phyloP scores from a whole-genome alignment of 2,329 filamentous ascomycete species.

The Aspergillus pseudonomiae region DNA sequence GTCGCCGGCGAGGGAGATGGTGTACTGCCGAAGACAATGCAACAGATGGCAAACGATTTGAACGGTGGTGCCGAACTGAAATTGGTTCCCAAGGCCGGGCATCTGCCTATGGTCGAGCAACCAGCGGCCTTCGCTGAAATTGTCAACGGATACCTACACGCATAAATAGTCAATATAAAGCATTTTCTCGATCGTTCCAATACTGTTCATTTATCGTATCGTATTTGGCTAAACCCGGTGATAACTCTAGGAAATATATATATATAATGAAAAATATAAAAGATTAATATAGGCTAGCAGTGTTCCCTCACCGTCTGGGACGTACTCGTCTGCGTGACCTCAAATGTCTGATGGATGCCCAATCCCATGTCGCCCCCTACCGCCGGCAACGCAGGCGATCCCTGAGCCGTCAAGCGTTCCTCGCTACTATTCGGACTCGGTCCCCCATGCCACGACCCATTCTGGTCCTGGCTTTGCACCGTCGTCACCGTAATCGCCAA shows the following conservation, averaged over 20 bases:
- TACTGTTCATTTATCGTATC: neutral
- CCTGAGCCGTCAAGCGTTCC: constrained; percentile 29
- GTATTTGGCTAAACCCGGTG: neutral
- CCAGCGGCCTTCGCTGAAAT: constrained; percentile 68
- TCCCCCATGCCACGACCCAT: constrained; percentile 21
- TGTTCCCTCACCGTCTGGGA: constrained; percentile 5
- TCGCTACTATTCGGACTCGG: constrained; percentile 31
- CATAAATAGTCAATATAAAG: constrained; percentile 5
- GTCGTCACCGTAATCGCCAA: constrained; percentile 34
- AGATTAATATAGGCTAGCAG: neutral
- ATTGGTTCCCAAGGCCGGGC: constrained; percentile 71
- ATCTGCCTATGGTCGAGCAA: constrained; percentile 82
- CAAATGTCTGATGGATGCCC: constrained; percentile 33
- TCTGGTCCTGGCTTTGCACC: constrained; percentile 27
- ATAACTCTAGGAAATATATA: neutral
- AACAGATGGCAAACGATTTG: constrained; percentile 65
- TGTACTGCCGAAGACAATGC: constrained; percentile 77
- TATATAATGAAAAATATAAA: neutral
- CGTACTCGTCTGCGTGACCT: constrained; percentile 30
- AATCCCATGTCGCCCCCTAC: constrained; percentile 24
- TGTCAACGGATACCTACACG: constrained; percentile 59
- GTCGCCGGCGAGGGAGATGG: constrained; percentile 75
- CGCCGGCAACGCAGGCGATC: constrained; percentile 11
- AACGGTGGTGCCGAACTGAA: constrained; percentile 63
- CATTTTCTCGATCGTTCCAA: neutral